These are phyloP conservation scores for Huiozyma sinensis DNA, from an alignment of 805 yeast genomes.

Conservation along the genomic window DNA sequence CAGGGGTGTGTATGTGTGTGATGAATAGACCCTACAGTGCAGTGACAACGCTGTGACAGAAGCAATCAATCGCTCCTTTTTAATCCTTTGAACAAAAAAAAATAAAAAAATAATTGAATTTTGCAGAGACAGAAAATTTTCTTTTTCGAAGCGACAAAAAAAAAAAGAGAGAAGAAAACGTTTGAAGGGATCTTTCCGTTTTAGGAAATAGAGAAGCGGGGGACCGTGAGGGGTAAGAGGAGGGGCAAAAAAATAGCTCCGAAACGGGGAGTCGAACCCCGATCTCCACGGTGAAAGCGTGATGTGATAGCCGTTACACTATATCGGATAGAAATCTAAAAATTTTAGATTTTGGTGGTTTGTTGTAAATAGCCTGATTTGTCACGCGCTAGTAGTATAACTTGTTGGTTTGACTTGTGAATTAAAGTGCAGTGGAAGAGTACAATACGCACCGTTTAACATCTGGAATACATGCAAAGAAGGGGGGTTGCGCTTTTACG, in stretches of 20 bases:
- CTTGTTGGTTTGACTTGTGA: no score
- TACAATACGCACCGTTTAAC: no score
- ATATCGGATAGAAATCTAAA: slow-evolving; percentile 11
- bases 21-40: neutral
- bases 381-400: no score
- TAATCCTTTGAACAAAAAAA: no score
- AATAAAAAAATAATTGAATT: no score
- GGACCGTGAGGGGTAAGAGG: neutral
- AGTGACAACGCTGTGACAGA: neutral
- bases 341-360: no score
- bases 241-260: slow-evolving; percentile 7
- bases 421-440: no score
- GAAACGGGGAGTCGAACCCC: slow-evolving; percentile 24
- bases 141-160: neutral
- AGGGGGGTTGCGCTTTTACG: no score
- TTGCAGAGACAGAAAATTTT: no score
- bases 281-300: slow-evolving; percentile 23
- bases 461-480: no score
- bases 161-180: neutral
- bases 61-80: neutral
- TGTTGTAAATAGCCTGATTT: no score
- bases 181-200: neutral
- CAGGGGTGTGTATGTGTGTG: neutral
- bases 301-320: slow-evolving; percentile 24
- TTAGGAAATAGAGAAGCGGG: neutral